A percentile compares a stretch with the other conserved stretches of the same genome.
Evolutionary conservation across 1,284 basidiomycete species (phyloP).

Genomic region (Agroathelia rolfsii): DNA sequence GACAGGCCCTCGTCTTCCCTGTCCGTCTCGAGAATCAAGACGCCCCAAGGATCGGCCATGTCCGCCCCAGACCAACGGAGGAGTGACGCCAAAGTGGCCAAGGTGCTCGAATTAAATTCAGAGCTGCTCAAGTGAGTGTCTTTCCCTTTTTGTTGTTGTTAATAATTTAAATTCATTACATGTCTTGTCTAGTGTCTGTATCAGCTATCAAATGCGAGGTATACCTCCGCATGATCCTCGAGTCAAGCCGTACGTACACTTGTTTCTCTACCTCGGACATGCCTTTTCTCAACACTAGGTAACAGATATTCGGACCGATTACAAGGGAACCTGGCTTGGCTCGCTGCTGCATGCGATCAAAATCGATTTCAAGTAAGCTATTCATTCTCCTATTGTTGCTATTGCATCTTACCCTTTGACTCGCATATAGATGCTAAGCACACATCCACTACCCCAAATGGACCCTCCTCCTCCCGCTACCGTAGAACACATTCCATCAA

Average conservation of each 20-base stretch:
- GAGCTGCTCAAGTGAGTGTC: slow-evolving; percentile 51
- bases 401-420: slow-evolving; percentile 1
- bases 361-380: slow-evolving; percentile 16
- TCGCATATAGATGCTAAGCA: slow-evolving; percentile 17
- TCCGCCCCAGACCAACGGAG: slow-evolving; percentile 6
- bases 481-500: slow-evolving; percentile 38
- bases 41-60: too few relatives aligned
- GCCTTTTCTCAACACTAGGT: slow-evolving; percentile 3
- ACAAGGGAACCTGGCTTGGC: slow-evolving; percentile 58
- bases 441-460: slow-evolving; percentile 41
- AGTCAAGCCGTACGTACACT: slow-evolving; percentile 43
- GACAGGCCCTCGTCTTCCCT: too few relatives aligned
- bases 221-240: slow-evolving; percentile 37
- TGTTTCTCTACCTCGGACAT: slow-evolving; percentile 11
- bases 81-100: slow-evolving; percentile 41
- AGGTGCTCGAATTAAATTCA: slow-evolving; percentile 53
- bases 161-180: slow-evolving; percentile 7
- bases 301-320: slow-evolving; percentile 45
- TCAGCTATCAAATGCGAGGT: slow-evolving; percentile 46
- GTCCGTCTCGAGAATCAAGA: too few relatives aligned
- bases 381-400: slow-evolving; percentile 8
- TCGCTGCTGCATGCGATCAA: slow-evolving; percentile 52
- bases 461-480: slow-evolving; percentile 43
- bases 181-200: slow-evolving; percentile 32
- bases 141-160: slow-evolving; percentile 2